Conservation (phyloP, 1,284 basidiomycete genomes). For the Takashimella tepidaria region DNA sequence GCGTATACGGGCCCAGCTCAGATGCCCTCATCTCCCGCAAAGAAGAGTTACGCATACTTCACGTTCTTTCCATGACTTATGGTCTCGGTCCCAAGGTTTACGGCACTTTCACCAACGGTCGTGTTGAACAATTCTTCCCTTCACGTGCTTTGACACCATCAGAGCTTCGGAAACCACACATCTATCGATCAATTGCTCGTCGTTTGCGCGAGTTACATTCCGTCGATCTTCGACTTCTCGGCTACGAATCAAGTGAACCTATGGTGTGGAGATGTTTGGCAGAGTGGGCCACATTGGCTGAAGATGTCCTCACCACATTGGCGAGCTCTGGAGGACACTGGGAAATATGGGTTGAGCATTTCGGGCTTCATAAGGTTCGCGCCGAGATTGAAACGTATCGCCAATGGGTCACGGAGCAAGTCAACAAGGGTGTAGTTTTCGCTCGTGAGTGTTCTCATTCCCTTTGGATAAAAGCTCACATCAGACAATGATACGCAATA, state of each 20-base stretch:
- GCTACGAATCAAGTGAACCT: constrained; percentile 53
- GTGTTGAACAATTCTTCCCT: constrained; percentile 88
- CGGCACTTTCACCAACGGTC: constrained; percentile 88
- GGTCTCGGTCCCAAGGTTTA: constrained; percentile 84
- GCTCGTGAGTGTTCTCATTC: constrained; percentile 32
- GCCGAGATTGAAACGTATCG: constrained; percentile 42
- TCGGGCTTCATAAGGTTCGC: constrained; percentile 38
- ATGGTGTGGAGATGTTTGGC: constrained; percentile 59
- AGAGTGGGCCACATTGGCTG: constrained; percentile 52
- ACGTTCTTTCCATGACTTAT: constrained; percentile 78
- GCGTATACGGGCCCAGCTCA: constrained; percentile 84
- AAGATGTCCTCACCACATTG: constrained; percentile 30
- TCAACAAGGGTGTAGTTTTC: constrained; percentile 44
- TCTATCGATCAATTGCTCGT: constrained; percentile 76
- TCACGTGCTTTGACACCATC: constrained; percentile 68
- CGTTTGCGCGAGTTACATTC: constrained; percentile 90
- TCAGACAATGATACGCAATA: constrained; percentile 91
- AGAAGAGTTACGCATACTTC: constrained; percentile 76
- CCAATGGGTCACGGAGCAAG: constrained; percentile 32
- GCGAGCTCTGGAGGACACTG: constrained; percentile 29
- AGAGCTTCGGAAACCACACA: constrained; percentile 67
- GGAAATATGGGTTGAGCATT: constrained; percentile 40
- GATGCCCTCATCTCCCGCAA: constrained; percentile 76
- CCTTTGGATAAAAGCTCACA: constrained; percentile 2
- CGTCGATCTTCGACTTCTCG: constrained; percentile 69